phyloP scores from a whole-genome alignment of 2,329 filamentous ascomycete species.

The Diaporthe sp. region DNA sequence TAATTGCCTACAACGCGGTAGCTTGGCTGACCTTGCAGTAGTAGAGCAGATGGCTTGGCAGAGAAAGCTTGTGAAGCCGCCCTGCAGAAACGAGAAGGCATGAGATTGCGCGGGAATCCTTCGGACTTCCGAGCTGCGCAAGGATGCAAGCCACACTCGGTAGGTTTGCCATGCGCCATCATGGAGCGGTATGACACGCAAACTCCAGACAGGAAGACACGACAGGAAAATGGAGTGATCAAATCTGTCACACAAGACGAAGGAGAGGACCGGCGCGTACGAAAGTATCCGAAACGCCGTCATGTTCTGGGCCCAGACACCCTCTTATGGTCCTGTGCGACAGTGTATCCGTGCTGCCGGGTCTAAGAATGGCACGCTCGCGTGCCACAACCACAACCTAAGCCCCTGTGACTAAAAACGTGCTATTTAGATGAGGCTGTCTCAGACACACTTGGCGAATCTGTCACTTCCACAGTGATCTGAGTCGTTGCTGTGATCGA shows the following conservation, averaged over 20 bases:
- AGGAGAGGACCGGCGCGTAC: neutral
- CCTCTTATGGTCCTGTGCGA: neutral
- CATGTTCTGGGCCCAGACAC: neutral
- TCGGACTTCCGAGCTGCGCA: constrained; percentile 14
- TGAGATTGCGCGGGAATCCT: neutral
- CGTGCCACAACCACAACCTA: neutral
- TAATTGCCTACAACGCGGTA: neutral
- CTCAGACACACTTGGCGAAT: constrained; percentile 8
- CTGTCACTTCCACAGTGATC: constrained; percentile 24
- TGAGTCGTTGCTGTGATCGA: constrained; percentile 28
- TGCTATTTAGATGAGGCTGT: constrained; percentile 9
- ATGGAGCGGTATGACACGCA: neutral
- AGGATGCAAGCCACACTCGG: neutral
- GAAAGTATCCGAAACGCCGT: neutral
- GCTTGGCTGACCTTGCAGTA: constrained; percentile 13
- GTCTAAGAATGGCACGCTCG: neutral
- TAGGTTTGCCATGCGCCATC: neutral
- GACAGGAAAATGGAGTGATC: neutral
- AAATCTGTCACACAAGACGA: neutral
- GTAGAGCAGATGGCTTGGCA: neutral
- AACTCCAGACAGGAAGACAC: neutral
- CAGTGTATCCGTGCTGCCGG: neutral
- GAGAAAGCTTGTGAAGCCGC: neutral
- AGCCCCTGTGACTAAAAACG: neutral
- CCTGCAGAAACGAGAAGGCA: neutral